Percentiles rank a stretch among this genome's conserved stretches.
phyloP scores from a whole-genome alignment of 1,284 basidiomycete genomes.

The Moesziomyces sp. region DNA sequence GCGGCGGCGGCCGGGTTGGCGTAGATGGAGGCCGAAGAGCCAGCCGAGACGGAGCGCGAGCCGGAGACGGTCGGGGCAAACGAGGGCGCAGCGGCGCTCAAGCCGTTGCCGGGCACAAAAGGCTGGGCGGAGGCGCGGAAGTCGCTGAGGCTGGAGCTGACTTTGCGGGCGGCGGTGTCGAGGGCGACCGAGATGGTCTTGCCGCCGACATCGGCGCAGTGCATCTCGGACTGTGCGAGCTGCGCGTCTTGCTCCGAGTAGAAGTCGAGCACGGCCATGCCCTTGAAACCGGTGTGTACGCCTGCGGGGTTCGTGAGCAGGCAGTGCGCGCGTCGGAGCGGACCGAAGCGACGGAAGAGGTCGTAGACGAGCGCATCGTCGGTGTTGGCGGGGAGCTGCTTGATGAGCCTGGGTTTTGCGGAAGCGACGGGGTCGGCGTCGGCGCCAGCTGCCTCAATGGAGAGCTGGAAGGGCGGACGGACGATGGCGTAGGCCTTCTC shows the following conservation, averaged over 20 bases:
- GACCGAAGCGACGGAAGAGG: slow-evolving; percentile 58
- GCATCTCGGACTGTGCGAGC: slow-evolving; percentile 53
- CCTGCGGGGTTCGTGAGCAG: slow-evolving; percentile 55
- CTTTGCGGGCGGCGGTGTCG: slow-evolving; percentile 39
- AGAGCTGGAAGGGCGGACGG: slow-evolving; percentile 36
- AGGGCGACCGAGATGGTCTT: slow-evolving; percentile 58
- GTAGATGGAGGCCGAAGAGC: slow-evolving; percentile 50
- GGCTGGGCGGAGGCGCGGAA: slow-evolving; percentile 51
- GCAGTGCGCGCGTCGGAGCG: slow-evolving; percentile 49
- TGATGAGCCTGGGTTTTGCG: slow-evolving; percentile 57
- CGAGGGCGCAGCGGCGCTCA: slow-evolving; percentile 52
- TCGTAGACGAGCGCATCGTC: slow-evolving; percentile 57
- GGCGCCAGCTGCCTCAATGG: slow-evolving; percentile 25
- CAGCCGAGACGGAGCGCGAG: slow-evolving; percentile 37
- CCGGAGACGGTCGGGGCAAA: slow-evolving; percentile 40
- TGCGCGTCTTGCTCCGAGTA: slow-evolving; percentile 55
- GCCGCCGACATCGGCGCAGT: slow-evolving; percentile 56
- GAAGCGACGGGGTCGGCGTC: slow-evolving; percentile 32
- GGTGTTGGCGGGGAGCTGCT: slow-evolving; percentile 52
- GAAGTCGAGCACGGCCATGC: slow-evolving; percentile 56
- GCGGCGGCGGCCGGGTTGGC: slow-evolving; percentile 21
- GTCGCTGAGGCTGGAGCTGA: slow-evolving; percentile 33
- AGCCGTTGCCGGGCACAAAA: slow-evolving; percentile 44
- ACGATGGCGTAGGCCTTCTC: slow-evolving; percentile 61
- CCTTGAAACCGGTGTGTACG: slow-evolving; percentile 59